A percentile compares a stretch with the other conserved stretches of the same genome.
Conservation (phyloP, 2,329 filamentous ascomycete genomes). For the Xylariaceae sp. region DNA sequence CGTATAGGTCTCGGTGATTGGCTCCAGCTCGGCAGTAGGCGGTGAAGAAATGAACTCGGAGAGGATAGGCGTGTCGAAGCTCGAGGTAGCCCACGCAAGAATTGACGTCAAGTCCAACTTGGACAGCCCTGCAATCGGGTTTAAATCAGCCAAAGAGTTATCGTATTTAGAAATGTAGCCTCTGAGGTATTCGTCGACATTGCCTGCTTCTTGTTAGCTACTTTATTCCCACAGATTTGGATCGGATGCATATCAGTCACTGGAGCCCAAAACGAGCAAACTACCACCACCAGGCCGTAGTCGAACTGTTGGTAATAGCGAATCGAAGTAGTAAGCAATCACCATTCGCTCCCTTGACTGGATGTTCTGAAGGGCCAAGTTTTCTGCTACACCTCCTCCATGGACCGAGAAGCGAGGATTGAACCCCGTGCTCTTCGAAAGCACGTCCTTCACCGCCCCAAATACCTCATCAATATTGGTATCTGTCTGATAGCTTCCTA, state of each 20-base stretch:
- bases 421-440: background rate
- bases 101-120: slow-evolving; percentile 68
- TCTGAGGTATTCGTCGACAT: slow-evolving; percentile 19
- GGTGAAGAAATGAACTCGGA: slow-evolving; percentile 59
- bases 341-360: slow-evolving; percentile 65
- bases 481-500: slow-evolving; percentile 1
- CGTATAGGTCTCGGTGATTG: slow-evolving; percentile 1
- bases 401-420: slow-evolving; percentile 50
- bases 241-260: background rate
- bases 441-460: background rate
- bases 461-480: slow-evolving; percentile 1
- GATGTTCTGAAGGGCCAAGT: slow-evolving; percentile 65
- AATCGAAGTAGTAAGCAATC: slow-evolving; percentile 60
- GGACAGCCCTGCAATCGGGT: slow-evolving; percentile 51
- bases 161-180: slow-evolving; percentile 25
- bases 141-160: slow-evolving; percentile 55
- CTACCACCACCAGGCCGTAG: slow-evolving; percentile 54
- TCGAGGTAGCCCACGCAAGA: slow-evolving; percentile 54
- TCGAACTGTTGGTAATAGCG: slow-evolving; percentile 59
- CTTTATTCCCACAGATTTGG: background rate
- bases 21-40: slow-evolving; percentile 50
- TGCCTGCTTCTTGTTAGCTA: background rate
- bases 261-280: slow-evolving; percentile 60
- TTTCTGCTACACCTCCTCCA: slow-evolving; percentile 60
- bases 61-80: slow-evolving; percentile 62